Evolutionary conservation across 805 yeast genomes (phyloP), one percentile per base, ranked within the genome.

Genomic region (Saturnispora dispora): DNA sequence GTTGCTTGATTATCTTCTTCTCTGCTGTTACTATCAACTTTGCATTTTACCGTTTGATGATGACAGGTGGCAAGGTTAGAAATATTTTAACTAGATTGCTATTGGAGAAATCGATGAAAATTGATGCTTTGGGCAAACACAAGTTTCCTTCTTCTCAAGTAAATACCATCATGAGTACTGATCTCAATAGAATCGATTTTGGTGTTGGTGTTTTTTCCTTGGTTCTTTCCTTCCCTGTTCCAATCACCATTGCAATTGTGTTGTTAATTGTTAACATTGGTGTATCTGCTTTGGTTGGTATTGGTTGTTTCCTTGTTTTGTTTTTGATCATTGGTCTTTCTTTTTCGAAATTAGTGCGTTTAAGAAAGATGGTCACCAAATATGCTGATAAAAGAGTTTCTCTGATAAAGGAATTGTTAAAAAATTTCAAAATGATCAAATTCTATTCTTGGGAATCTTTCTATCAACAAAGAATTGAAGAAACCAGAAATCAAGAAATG

Each of bases 381-480:
- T 80, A 69, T 60, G 90, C 96, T 5, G 97, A 90, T 64, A 66
- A 67, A 28, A 81, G 97, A 63, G 91, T 90, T 33, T 75, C 81
- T 46, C 71, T 79, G 42, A 81, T 88, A 65, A 83, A 87, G 57
- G 97, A 90, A 64, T 78, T 88, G 27, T 72, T 90, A 56, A 82
- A 78, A 62, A 82, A 85, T 56, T 78, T 88, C 72, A 87, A 85
- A 63, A 75, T 83, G 67, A 83, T 90, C 65, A 90, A 90, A 69
- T 83, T 78, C 61, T 90, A 89, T 64, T 83, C 93, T 5, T 90
- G 96, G 96, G 97, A 90, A 64, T 73, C 73, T 40, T 86, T 96
- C 1, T 90, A 87, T 62, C 73, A 75, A 53, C 64, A 74, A 9
- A 73, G 74, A 49, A 75, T 90, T 37, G 59, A 75, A 23, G 72